Base-by-base conservation (phyloP, 768 basidiomycete species). In the Collybia mongolica region DNA sequence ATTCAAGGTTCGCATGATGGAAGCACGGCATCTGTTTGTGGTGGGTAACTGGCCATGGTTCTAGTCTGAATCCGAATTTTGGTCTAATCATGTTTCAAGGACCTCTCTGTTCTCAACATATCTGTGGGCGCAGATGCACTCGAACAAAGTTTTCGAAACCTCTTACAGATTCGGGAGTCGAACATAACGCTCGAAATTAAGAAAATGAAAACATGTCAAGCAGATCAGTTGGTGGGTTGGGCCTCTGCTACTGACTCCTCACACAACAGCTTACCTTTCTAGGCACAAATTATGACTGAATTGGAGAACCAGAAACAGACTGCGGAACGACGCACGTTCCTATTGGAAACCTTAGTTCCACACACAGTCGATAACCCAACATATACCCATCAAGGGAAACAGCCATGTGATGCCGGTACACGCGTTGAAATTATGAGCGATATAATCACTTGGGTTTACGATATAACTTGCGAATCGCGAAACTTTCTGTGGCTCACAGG, bases 401-500 rank as follows among this genome's bases (percentile, higher is more conserved):
- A 22, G 12, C 54, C 57, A 8, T 58, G 57, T 35, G 54, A 55
- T 42, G 41, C 44, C 6, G 58, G 46, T 9, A 59, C 55, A 9
- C 49, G 55, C 12, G 49, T 50, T n/a, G 43, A 48, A 12, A 35
- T 56, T 17, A 39, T 56, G 19, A 36, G 23, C 12, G 50, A 59
- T 11, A 56, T 59, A 39, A 45, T 32, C 35, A 24, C 15, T 6
- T 59, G 54, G 58, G 20, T 54, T 5, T 24, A 49, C 17, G 55
- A 54, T 22, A 44, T 35, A 19, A 37, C 52, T 2, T 2, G 15
- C 11, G 17, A 15, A 7, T 49, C 54, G 1, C 46, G 46, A 39
- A 48, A 48, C 29, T 52, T 59, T 23, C 44, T 59, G 4, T 59
- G 57, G 58, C 51, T 58, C 7, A 53, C 57, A 14, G 56, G 56